Evolutionary conservation across 306 rosid species (phyloP).

Genomic region (Lagenaria siceraria): DNA sequence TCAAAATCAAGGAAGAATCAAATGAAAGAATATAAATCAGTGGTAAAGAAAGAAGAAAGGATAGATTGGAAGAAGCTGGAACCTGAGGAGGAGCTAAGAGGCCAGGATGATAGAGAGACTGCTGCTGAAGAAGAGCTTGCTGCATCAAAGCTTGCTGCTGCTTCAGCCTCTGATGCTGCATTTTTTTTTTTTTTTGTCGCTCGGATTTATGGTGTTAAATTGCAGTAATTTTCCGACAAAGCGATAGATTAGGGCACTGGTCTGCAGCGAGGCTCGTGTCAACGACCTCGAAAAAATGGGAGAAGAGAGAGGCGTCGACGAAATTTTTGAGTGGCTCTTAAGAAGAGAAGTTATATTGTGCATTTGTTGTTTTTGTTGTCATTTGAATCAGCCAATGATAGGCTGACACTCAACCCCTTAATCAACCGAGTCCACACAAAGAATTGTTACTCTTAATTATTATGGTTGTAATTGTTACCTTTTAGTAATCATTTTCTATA

Average conservation of each 20-base stretch:
- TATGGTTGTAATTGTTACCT: too few species aligned
- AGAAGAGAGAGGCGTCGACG: not conserved
- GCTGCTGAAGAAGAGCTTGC: slow-evolving; percentile 93
- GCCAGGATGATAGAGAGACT: slow-evolving; percentile 89
- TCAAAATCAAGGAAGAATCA: not conserved
- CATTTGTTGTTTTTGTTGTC: not conserved
- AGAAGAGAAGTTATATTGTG: not conserved
- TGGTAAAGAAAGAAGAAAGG: not conserved
- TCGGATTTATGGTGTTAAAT: not conserved
- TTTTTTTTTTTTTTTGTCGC: slow-evolving; percentile 21
- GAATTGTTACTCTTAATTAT: too few species aligned
- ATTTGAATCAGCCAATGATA: not conserved
- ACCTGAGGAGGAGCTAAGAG: slow-evolving; percentile 98
- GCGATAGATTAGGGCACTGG: not conserved
- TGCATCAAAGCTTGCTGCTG: slow-evolving; percentile 93
- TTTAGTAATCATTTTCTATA: too few species aligned
- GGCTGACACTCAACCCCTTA: not conserved
- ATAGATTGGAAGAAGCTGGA: not conserved
- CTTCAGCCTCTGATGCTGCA: slow-evolving; percentile 96
- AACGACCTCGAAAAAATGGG: slow-evolving; percentile 5
- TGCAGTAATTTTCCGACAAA: not conserved
- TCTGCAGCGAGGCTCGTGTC: not conserved
- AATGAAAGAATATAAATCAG: not conserved
- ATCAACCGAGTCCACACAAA: not conserved
- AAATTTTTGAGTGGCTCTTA: not conserved